Evolutionary conservation across 2,329 filamentous ascomycete genomes (phyloP).

Genomic region (Didymella lethalis): DNA sequence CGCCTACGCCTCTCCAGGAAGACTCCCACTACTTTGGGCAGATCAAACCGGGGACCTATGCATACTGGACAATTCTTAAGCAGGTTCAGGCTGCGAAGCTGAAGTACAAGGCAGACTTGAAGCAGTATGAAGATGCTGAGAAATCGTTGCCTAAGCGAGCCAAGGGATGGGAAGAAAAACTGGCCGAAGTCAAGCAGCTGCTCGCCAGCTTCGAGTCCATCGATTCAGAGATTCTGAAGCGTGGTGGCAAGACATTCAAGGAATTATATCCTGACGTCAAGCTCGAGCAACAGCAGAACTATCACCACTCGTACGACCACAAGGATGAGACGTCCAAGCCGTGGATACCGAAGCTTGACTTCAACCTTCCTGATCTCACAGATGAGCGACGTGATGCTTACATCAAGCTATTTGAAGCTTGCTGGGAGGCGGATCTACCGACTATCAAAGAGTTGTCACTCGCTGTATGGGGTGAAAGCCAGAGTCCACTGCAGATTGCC

Average conservation of each 20-base stretch:
- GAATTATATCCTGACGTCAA: slow-evolving; percentile 65
- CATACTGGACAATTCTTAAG: slow-evolving; percentile 61
- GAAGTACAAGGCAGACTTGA: slow-evolving; percentile 47
- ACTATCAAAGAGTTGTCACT: slow-evolving; percentile 72
- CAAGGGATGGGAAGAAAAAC: slow-evolving; percentile 60
- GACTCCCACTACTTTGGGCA: slow-evolving; percentile 60
- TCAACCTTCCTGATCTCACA: slow-evolving; percentile 60
- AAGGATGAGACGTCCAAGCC: slow-evolving; percentile 25
- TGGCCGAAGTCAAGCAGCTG: slow-evolving; percentile 61
- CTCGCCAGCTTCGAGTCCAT: slow-evolving; percentile 64
- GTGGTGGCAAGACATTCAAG: slow-evolving; percentile 71
- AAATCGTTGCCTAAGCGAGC: slow-evolving; percentile 22
- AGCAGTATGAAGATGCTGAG: slow-evolving; percentile 39
- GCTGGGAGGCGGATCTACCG: slow-evolving; percentile 73
- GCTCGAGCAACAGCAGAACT: not conserved
- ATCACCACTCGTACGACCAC: not conserved
- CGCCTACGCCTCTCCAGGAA: slow-evolving; percentile 48
- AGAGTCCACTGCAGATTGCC: slow-evolving; percentile 67
- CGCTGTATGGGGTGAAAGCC: slow-evolving; percentile 63
- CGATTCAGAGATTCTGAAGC: slow-evolving; percentile 62
- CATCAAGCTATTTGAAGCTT: slow-evolving; percentile 73
- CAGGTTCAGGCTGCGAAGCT: slow-evolving; percentile 51
- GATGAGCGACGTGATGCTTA: slow-evolving; percentile 67
- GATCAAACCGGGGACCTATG: slow-evolving; percentile 65
- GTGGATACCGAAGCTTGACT: slow-evolving; percentile 45